These are phyloP conservation scores for Colletotrichum sp. DNA, from an alignment of 2,329 filamentous ascomycete genomes.

Conservation along the genomic window DNA sequence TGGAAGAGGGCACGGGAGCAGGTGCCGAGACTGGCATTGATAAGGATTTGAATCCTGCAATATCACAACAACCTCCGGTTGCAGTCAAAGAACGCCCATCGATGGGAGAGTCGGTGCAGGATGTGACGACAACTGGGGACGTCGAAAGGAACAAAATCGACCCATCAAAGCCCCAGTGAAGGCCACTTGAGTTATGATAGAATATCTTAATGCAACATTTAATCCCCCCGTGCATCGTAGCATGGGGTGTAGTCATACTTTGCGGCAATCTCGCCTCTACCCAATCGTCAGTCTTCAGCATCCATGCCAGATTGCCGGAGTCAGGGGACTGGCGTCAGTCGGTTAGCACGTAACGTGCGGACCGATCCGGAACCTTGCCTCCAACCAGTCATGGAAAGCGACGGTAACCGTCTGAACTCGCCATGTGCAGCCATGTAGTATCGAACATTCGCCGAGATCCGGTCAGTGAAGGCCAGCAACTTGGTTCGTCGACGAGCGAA, in stretches of 20 bases:
- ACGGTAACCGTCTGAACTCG: background rate
- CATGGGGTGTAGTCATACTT: background rate
- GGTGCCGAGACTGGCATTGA: background rate
- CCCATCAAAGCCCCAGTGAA: background rate
- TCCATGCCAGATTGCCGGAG: background rate
- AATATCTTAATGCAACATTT: background rate
- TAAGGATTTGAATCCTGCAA: background rate
- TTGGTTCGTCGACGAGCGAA: background rate
- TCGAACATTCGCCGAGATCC: background rate
- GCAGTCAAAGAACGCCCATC: background rate
- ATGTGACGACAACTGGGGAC: background rate
- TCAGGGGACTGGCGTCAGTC: background rate
- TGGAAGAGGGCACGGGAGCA: background rate
- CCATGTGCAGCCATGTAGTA: background rate
- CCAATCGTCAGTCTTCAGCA: background rate
- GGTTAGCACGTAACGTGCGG: background rate
- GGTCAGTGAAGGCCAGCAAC: background rate
- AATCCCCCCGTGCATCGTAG: background rate
- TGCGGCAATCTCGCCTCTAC: background rate
- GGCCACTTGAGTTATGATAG: background rate
- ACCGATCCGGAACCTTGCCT: background rate
- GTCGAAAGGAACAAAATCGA: background rate
- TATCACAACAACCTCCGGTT: background rate
- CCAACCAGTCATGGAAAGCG: background rate
- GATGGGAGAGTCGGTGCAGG: background rate